Conservation (phyloP, 2,329 filamentous ascomycete species). For the Sporothrix curviconia region DNA sequence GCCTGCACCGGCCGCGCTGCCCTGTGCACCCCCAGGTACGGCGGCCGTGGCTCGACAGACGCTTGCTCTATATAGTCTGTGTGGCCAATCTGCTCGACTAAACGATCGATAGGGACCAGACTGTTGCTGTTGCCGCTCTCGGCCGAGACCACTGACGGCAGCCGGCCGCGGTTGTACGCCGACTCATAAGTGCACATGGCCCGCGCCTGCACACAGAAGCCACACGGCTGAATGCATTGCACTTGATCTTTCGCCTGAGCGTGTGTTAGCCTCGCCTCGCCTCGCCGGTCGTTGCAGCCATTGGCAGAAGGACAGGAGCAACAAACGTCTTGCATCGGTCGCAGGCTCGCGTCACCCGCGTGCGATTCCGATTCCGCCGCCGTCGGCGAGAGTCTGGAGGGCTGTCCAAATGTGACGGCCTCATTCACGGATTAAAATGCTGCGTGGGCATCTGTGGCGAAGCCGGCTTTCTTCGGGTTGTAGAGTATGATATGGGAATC, state of each 20-base stretch:
- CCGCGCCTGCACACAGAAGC: not conserved
- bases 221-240: slow-evolving; percentile 9
- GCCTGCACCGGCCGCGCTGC: not conserved
- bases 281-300: too few relatives aligned
- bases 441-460: too few relatives aligned
- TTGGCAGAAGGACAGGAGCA: not conserved
- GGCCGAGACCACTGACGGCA: not conserved
- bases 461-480: too few relatives aligned
- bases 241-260: slow-evolving; percentile 5
- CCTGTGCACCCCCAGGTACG: not conserved
- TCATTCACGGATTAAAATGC: too few relatives aligned
- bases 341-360: not conserved
- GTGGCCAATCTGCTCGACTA: not conserved
- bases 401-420: too few relatives aligned
- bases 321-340: not conserved
- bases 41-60: not conserved
- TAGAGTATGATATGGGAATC: too few relatives aligned
- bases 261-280: not conserved
- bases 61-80: not conserved
- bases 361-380: not conserved
- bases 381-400: not conserved
- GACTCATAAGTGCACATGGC: slow-evolving; percentile 4
- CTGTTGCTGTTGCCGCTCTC: not conserved
- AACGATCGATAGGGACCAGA: not conserved
- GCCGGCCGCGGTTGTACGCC: not conserved